Base-by-base conservation (phyloP, 2,329 filamentous ascomycete genomes). In the Calonectria honghensis region DNA sequence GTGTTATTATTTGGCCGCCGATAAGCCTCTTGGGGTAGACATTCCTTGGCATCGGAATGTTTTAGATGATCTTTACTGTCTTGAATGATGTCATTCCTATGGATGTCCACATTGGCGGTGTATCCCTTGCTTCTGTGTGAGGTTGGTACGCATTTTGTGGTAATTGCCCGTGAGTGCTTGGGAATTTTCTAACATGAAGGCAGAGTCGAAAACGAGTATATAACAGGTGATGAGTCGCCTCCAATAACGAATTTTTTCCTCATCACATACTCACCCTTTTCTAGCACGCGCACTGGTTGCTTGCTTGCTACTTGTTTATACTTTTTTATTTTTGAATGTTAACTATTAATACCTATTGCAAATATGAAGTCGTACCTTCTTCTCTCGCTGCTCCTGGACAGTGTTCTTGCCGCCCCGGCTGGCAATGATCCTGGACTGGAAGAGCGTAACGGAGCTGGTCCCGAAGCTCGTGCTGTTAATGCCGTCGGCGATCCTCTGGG, bases 21-120 rank as follows among this genome's bases (percentile, higher is more conserved):
- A 63, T 63, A 29, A 63, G 37, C 57, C 35, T 27, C 27, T 63
- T 20, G 57, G 37, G 27, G 37, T 4, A 63, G 57, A n/a, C 57
- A 63, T 63, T 63, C 57, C 57, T 63, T 63, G 57, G 57, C 35
- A 63, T 63, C 57, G 57, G 57, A 63, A 63, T 63, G 57, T 63
- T 63, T 63, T 41, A 63, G 57, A 63, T 63, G 57, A 63, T 63
- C 57, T 63, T 63, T 63, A 63, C 57, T 63, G 57, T 63, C 57
- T 63, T 63, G 57, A 61, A 61, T 63, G 37, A 39, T 63, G 57
- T 63, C 57, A 63, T 63, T 63, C 57, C 57, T 63, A 29, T 41
- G 18, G 57, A 41, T 63, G n/a, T 29, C 57, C 57, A 39, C 35
- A 29, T 41, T 63, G 35, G 57, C 35, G 18, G 35, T 41, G 37